These are phyloP conservation scores for Picea glauca DNA, from an alignment of 75 land plant species.

Conservation along the genomic window DNA sequence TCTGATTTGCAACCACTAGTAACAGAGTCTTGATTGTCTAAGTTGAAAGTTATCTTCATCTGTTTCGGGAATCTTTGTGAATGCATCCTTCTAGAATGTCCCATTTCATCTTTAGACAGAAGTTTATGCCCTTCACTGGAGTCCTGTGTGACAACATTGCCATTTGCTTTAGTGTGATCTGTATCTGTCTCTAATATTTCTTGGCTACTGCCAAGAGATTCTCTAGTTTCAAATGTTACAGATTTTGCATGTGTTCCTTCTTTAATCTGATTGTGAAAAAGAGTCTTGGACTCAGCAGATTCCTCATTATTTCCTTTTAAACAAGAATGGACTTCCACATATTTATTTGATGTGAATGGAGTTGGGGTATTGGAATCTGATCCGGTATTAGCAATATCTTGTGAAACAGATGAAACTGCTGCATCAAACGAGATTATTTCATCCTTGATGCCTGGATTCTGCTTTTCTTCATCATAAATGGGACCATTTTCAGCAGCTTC, in stretches of 20 bases:
- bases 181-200: not conserved
- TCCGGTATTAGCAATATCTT: not conserved
- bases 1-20: not conserved
- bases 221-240: not conserved
- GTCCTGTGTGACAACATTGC: not conserved
- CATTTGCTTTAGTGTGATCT: not conserved
- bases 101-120: slow-evolving; percentile 4
- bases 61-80: slow-evolving; percentile 14
- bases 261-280: not conserved
- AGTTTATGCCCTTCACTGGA: slow-evolving; percentile 8
- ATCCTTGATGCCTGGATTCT: not conserved
- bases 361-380: not conserved
- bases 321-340: not conserved
- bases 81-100: slow-evolving; percentile 3
- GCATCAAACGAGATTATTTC: slow-evolving; percentile 16
- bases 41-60: slow-evolving; percentile 8
- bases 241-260: not conserved
- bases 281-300: not conserved
- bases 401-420: slow-evolving; percentile 17
- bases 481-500: not conserved
- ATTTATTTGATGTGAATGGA: not conserved
- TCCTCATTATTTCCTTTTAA: not conserved
- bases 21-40: not conserved
- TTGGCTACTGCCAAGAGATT: not conserved
- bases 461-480: slow-evolving; percentile 5